These are phyloP conservation scores for Pogostemon cablin DNA, from an alignment of 257 asterid genomes.

Conservation along the genomic window DNA sequence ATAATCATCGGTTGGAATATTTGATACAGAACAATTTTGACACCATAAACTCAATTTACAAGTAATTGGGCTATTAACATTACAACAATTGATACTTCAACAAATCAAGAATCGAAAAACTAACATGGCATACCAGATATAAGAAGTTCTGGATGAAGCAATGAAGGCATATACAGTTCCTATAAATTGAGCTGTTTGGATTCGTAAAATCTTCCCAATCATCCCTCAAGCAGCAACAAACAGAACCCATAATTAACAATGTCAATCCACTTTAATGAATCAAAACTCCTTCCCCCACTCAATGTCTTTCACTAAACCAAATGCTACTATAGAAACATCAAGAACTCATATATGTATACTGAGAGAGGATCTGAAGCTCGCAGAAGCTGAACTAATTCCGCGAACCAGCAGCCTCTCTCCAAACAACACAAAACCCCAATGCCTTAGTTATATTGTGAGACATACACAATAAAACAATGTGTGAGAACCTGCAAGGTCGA, in stretches of 20 bases:
- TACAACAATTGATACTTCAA: neutral
- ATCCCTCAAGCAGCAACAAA: constrained; percentile 83
- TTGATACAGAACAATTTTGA: constrained; percentile 3
- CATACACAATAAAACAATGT: constrained; percentile 6
- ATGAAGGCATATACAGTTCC: constrained; percentile 81
- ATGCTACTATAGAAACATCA: constrained; percentile 26
- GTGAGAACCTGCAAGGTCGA: constrained; percentile 38
- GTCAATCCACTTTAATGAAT: constrained; percentile 27
- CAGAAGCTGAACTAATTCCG: constrained; percentile 40
- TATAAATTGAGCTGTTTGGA: constrained; percentile 65
- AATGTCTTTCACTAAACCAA: constrained; percentile 29
- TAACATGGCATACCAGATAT: constrained; percentile 54
- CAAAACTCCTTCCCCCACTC: constrained; percentile 27
- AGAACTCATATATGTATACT: constrained; percentile 1
- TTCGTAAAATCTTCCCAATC: constrained; percentile 74
- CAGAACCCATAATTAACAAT: constrained; percentile 69
- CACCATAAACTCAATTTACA: neutral
- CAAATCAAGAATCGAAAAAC: constrained; percentile 1
- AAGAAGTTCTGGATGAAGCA: constrained; percentile 66
- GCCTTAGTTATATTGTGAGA: constrained; percentile 10
- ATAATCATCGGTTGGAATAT: neutral
- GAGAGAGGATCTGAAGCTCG: constrained; percentile 62
- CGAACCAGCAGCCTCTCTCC: constrained; percentile 62
- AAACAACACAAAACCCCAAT: constrained; percentile 26
- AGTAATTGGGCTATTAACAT: neutral